Base-by-base conservation (phyloP, 352 stramenopile genomes). In the Pythium sukuiense region DNA sequence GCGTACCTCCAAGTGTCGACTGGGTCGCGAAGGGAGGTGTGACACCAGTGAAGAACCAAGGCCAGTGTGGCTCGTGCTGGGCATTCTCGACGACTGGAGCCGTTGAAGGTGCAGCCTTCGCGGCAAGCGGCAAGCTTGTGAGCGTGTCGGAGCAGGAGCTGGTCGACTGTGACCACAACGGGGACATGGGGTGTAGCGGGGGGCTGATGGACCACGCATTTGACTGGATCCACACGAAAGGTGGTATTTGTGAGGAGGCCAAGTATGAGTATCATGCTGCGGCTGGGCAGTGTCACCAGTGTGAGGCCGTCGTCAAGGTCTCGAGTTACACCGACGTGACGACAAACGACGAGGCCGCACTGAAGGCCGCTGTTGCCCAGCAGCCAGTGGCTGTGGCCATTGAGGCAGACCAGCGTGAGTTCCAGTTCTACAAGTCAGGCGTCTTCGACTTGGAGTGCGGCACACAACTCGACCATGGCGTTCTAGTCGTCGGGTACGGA, bases 171-270 rank as follows among this genome's bases (percentile, higher is more conserved):
- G 96, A 99, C 72, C 56, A 95, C 65, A 92, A 93, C 67, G 86
- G 90, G 52, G 94, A 99, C 83, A 88, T 97, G 74, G 97, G 96
- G 58, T 99, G 97, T 84, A 96, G 95, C 63, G 97, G 97, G 27
- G 97, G 97, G 26, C 76, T 99, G 12, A 99, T 99, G 96, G 95
- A 98, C 79, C 96, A 98, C 71, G 96, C 96, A 6, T 99, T 99
- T 73, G 77, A 90, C 18, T 99, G 95, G 80, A 97, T 99, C 60
- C 88, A 98, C 65, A 76, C 85, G 46, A 80, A 96, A 55, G 85
- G 82, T 24, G 96, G 96, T 13, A 76, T 99, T n/a, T 99, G 95
- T 74, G 87, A 79, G 13, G 96, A 99, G 69, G 80, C 81, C 0
- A 94, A 98, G 59, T 99, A 99, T 72, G 87, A 93, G 20, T 99